Evolutionary conservation across 192 early-diverging fungal species (phyloP), one percentile per base, ranked within the genome.

Genomic region (Linnemannia schmuckeri): DNA sequence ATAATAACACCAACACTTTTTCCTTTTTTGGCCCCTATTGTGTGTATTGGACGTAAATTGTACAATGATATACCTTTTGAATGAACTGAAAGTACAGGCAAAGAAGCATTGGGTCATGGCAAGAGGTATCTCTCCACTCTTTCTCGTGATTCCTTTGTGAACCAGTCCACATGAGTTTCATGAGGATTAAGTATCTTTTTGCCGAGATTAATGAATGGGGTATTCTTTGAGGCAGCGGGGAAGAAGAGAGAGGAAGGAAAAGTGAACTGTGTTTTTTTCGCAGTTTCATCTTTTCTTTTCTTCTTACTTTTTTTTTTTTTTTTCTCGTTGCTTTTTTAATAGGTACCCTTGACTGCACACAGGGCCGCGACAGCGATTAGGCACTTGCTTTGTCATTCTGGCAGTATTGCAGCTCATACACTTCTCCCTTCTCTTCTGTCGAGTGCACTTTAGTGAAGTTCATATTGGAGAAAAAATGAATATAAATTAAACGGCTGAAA

Each of bases 381-480:
- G 82, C 46, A 77, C 82, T 83, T 83, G 82, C 82, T 61, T 76
- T 69, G 18, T 70, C 69, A 44, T 57, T 22, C 7, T 27, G 82
- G 82, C 82, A 83, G 82, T 83, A 83, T 83, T 83, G 76, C 72
- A 77, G 76, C 30, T 77, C 49, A 71, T 70, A 82, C 74, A 73
- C 38, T 9, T 61, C 27, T 22, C 35, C 12, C 46, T 63, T 46
- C 42, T 33, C 12, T 66, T 27, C 49, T 42, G 38, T 24, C 24
- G 37, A 1, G 37, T 37, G 3, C 37, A 37, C 37, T 37, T 37
- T 37, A 37, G 37, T 37, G 37, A 37, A 3, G 37, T 37, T 37
- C 3, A 37, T 37, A 37, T 2, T 37, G 37, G 37, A 37, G 37
- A 37, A 37, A 37, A 37, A 37, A 37, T 37, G 37, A 37, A 37